phyloP scores from a whole-genome alignment of 371 early-diverging fungal species.

The Lichtheimia corymbifera region DNA sequence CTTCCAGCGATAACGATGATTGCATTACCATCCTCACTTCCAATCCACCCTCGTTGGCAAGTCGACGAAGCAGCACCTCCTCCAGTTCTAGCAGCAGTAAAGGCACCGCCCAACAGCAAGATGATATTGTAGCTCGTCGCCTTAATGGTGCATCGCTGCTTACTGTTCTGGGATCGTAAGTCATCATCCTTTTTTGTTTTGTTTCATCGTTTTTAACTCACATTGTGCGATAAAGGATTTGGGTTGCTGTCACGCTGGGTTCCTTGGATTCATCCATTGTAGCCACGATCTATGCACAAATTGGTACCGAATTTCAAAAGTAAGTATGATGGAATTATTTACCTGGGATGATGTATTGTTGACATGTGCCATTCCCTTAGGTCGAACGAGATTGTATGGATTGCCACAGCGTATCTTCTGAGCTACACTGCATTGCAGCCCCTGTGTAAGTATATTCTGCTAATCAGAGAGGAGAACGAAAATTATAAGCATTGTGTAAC shows the following conservation, averaged over 20 bases:
- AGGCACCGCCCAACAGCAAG: constrained; percentile 10
- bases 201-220: no score
- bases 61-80: constrained; percentile 5
- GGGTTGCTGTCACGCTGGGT: constrained; percentile 60
- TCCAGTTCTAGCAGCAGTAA: constrained; percentile 2
- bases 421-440: constrained; percentile 79
- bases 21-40: constrained; percentile 33
- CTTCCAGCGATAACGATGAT: constrained; percentile 18
- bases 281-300: constrained; percentile 76
- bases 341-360: background rate
- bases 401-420: constrained; percentile 75
- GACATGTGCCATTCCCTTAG: constrained; percentile 15
- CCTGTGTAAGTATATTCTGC: constrained; percentile 51
- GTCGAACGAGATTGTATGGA: constrained; percentile 67
- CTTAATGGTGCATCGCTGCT: constrained; percentile 38
- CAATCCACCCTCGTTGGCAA: constrained; percentile 20
- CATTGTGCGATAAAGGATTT: constrained; percentile 24
- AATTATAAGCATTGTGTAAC: no score
- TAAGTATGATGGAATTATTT: constrained; percentile 6
- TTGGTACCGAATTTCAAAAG: constrained; percentile 74
- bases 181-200: no score
- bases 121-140: constrained; percentile 34
- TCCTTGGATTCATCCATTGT: constrained; percentile 82
- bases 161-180: constrained; percentile 22
- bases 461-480: no score